Evolutionary conservation across 2,329 filamentous ascomycete genomes (phyloP).

Genomic region (Exophiala sp.): DNA sequence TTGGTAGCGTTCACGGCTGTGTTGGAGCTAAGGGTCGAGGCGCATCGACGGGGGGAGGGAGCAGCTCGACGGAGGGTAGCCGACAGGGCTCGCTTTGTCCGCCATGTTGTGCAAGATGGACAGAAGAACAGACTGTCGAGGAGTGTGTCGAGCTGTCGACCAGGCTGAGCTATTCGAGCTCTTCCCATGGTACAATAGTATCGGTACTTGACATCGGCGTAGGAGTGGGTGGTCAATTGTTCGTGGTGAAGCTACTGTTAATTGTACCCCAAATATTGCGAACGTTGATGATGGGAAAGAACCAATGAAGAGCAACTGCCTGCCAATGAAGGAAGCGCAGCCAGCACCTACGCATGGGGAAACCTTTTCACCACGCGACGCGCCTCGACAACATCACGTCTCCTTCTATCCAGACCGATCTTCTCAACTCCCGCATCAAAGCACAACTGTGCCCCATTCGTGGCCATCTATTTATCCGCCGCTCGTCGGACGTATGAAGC

Average conservation of each 20-base stretch:
- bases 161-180: neutral
- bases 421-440: neutral
- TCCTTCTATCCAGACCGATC: neutral
- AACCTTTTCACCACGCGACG: too few species aligned
- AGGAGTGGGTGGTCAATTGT: too few species aligned
- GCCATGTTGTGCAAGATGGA: conserved; percentile 38
- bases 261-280: too few species aligned
- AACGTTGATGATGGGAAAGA: too few species aligned
- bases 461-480: neutral
- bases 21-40: conserved; percentile 43
- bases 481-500: conserved; percentile 10
- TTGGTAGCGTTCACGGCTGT: conserved; percentile 51
- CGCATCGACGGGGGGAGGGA: conserved; percentile 17
- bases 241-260: too few species aligned
- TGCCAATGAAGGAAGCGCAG: too few species aligned
- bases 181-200: conserved; percentile 16
- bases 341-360: too few species aligned
- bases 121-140: conserved; percentile 33
- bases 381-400: too few species aligned
- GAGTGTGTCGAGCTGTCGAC: conserved; percentile 15
- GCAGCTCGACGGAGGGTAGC: conserved; percentile 5
- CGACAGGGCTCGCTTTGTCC: conserved; percentile 14
- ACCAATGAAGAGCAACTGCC: too few species aligned
- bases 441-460: neutral
- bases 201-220: too few species aligned